A percentile compares a stretch with the other conserved stretches of the same genome.
Conservation (phyloP, 805 yeast species). For the Danielia oregonensis region DNA sequence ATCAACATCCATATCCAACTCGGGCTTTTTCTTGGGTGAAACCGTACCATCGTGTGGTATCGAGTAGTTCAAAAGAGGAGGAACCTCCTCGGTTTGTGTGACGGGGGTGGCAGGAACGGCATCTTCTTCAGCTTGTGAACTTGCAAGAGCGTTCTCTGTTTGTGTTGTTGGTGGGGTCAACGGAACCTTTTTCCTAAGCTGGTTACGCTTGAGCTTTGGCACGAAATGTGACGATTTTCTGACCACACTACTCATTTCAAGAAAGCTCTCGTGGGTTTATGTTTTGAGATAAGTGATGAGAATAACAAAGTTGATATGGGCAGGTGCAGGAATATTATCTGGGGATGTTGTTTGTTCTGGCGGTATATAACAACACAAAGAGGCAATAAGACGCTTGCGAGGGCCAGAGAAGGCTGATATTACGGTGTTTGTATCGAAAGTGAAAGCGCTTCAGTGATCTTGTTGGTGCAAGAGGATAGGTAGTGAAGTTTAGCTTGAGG, state of each 20-base stretch:
- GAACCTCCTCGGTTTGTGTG: background rate
- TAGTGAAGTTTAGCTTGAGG: too few relatives aligned
- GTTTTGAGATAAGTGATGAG: too few relatives aligned
- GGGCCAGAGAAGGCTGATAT: too few relatives aligned
- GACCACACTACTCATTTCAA: slow-evolving; percentile 43
- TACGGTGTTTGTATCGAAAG: too few relatives aligned
- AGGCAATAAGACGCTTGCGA: too few relatives aligned
- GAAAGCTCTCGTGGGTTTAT: too few relatives aligned
- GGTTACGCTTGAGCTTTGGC: slow-evolving; percentile 46
- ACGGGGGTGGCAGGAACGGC: background rate
- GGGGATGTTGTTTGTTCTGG: too few relatives aligned
- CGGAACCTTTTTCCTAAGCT: slow-evolving; percentile 9
- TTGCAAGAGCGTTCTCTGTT: background rate
- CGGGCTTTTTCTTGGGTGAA: background rate
- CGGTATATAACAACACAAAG: too few relatives aligned
- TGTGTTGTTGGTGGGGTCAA: slow-evolving; percentile 2
- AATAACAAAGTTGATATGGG: background rate
- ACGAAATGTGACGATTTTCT: slow-evolving; percentile 57
- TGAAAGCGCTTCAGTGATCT: too few relatives aligned
- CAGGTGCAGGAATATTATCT: background rate
- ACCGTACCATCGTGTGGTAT: background rate
- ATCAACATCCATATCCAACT: background rate
- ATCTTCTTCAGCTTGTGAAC: background rate
- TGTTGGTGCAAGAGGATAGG: too few relatives aligned
- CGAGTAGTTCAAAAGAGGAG: background rate